A percentile compares a stretch with the other conserved stretches of the same genome.
phyloP scores from a whole-genome alignment of 2,329 filamentous ascomycete species.

The Pseudohalonectria lignicola region DNA sequence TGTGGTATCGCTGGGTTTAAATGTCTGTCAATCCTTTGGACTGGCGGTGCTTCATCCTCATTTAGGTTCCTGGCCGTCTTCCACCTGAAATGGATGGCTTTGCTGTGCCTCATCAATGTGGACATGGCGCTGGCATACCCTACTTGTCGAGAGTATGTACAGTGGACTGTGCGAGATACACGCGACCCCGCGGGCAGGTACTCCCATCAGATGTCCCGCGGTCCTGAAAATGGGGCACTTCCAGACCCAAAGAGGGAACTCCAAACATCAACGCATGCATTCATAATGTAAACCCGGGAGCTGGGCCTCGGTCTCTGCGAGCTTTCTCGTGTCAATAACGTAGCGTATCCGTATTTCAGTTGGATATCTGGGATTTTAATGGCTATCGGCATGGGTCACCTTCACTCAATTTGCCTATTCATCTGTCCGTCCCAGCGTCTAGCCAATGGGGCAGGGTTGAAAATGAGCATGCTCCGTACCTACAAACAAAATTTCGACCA shows the following conservation, averaged over 20 bases:
- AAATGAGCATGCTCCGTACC: no score
- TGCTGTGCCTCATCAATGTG: background rate
- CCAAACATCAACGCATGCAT: background rate
- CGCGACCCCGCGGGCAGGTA: background rate
- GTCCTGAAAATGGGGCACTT: background rate
- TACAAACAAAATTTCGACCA: no score
- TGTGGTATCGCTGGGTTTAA: background rate
- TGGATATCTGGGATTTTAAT: no score
- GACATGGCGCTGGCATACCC: background rate
- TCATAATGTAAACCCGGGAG: background rate
- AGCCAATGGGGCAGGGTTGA: no score
- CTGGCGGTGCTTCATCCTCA: background rate
- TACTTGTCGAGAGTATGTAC: background rate
- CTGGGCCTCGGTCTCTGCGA: no score
- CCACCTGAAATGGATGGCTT: slow-evolving; percentile 2
- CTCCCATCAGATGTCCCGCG: background rate
- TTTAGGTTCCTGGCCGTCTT: background rate
- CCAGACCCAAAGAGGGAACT: background rate
- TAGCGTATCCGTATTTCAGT: no score
- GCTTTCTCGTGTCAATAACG: no score
- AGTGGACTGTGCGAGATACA: background rate
- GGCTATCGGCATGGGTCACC: no score
- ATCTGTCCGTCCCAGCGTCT: no score
- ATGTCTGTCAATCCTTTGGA: background rate
- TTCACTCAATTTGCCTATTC: no score